A percentile compares a stretch with the other conserved stretches of the same genome.
Conservation (phyloP, 805 yeast genomes). For the Schwanniomyces yamadae region DNA sequence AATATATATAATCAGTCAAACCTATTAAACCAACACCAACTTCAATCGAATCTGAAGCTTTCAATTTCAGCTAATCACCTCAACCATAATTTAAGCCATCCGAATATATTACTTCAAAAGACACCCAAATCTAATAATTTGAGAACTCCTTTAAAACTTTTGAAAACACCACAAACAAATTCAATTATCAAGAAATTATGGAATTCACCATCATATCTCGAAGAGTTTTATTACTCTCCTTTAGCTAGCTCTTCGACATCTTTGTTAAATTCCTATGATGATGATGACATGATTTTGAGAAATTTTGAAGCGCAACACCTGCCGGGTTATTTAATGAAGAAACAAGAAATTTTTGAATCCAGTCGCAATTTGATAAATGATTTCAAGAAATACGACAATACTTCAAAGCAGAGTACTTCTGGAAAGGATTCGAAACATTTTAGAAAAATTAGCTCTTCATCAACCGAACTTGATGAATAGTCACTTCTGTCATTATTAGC, state of each 20-base stretch:
- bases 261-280: slow-evolving; percentile 39
- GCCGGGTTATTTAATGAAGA: slow-evolving; percentile 10
- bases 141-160: slow-evolving; percentile 36
- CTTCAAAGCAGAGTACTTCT: background rate
- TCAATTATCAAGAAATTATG: slow-evolving; percentile 53
- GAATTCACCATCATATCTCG: slow-evolving; percentile 66
- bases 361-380: slow-evolving; percentile 20
- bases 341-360: slow-evolving; percentile 10
- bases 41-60: slow-evolving; percentile 1
- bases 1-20: slow-evolving; percentile 10
- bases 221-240: slow-evolving; percentile 61
- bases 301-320: slow-evolving; percentile 33
- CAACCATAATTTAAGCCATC: slow-evolving; percentile 4
- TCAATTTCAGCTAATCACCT: slow-evolving; percentile 4
- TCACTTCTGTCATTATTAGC: too few species aligned
- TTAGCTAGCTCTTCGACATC: slow-evolving; percentile 19
- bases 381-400: slow-evolving; percentile 16
- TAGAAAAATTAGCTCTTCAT: slow-evolving; percentile 7
- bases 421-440: too few species aligned
- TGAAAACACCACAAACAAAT: slow-evolving; percentile 41
- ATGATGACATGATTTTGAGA: slow-evolving; percentile 45
- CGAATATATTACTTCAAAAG: slow-evolving; percentile 17
- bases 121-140: slow-evolving; percentile 34
- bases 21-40: too few species aligned
- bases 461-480: slow-evolving; percentile 9